Conservation (phyloP, 768 basidiomycete genomes). For the Xerocomus brunneocitrinus region DNA sequence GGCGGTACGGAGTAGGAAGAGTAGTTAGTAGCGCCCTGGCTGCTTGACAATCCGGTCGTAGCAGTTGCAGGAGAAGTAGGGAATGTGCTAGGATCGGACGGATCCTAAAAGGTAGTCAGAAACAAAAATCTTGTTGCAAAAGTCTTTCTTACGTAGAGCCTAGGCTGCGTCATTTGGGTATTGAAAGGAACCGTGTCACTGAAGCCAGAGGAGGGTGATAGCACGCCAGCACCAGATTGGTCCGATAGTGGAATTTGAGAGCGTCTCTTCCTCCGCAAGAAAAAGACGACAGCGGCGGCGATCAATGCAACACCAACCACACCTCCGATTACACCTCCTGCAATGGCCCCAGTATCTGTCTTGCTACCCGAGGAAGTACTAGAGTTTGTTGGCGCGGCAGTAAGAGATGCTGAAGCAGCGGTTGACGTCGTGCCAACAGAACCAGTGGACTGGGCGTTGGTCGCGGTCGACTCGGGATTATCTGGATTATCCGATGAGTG, state of each 20-base stretch:
- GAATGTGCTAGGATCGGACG: conserved; percentile 36
- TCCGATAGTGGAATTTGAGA: conserved; percentile 19
- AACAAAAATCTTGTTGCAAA: not conserved
- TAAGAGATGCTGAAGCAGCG: conserved; percentile 14
- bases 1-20: conserved; percentile 10
- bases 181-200: conserved; percentile 10
- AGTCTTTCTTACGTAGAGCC: conserved; percentile 26
- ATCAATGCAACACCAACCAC: conserved; percentile 47
- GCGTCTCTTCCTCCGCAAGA: conserved; percentile 29
- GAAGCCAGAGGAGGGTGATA: conserved; percentile 5
- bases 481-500: conserved; percentile 22
- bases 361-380: conserved; percentile 3
- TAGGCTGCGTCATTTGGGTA: conserved; percentile 21
- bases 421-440: conserved; percentile 8
- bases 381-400: conserved; percentile 8
- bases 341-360: conserved; percentile 50
- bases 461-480: conserved; percentile 41
- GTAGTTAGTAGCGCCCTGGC: conserved; percentile 9
- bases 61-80: conserved; percentile 24
- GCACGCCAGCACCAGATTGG: not conserved
- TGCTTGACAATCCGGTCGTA: conserved; percentile 1
- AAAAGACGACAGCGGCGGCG: conserved; percentile 37
- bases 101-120: conserved; percentile 25
- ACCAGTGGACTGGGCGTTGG: conserved; percentile 29
- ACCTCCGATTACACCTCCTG: conserved; percentile 64